Percentiles rank a stretch among this genome's conserved stretches.
Conservation (phyloP, 2,329 filamentous ascomycete species). For the Pseudogymnoascus destructans region DNA sequence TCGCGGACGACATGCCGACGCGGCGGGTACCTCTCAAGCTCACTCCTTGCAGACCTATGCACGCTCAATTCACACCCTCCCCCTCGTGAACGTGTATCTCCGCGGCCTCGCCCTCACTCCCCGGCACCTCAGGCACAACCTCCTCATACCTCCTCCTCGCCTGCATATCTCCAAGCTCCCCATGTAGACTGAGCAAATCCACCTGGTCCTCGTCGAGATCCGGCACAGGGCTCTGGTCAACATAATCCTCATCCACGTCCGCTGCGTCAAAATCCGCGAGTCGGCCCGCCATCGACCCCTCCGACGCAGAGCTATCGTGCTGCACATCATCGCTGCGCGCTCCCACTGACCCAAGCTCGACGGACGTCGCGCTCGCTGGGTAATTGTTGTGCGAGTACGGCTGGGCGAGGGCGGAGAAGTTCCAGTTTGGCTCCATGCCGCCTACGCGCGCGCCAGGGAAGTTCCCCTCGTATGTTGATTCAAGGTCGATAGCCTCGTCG, state of each 20-base stretch:
- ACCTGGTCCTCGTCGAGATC: slow-evolving; percentile 20
- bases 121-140: background rate
- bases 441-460: background rate
- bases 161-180: slow-evolving; percentile 12
- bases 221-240: slow-evolving; percentile 20
- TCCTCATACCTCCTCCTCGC: background rate
- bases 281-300: slow-evolving; percentile 15
- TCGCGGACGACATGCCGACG: no score
- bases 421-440: slow-evolving; percentile 14
- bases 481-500: slow-evolving; percentile 22
- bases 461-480: background rate
- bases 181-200: slow-evolving; percentile 15
- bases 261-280: slow-evolving; percentile 20
- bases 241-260: slow-evolving; percentile 16
- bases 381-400: background rate
- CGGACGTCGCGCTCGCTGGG: background rate
- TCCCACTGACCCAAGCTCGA: background rate
- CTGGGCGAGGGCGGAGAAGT: slow-evolving; percentile 12
- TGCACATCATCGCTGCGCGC: slow-evolving; percentile 22
- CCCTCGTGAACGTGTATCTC: slow-evolving; percentile 26
- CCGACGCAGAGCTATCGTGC: slow-evolving; percentile 22
- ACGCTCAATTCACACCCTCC: slow-evolving; percentile 19
- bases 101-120: slow-evolving; percentile 20
- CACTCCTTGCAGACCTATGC: slow-evolving; percentile 11
- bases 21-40: background rate